phyloP scores from a whole-genome alignment of 106 monocot species.

The Dioscorea alata region DNA sequence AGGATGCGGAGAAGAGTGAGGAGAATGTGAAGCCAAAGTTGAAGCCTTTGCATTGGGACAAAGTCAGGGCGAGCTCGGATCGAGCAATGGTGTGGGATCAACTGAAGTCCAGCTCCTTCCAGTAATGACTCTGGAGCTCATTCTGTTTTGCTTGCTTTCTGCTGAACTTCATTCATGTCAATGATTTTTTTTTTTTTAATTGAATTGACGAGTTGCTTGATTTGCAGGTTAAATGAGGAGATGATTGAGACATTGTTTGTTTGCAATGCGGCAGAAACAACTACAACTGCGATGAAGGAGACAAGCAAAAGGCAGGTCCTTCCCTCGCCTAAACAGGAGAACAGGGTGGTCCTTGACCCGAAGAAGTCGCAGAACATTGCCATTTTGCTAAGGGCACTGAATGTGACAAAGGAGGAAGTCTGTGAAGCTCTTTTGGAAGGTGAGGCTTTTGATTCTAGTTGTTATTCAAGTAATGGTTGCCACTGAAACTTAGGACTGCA shows the following conservation, averaged over 20 bases:
- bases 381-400: constrained; percentile 75
- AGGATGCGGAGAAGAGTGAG: constrained; percentile 17
- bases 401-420: constrained; percentile 94
- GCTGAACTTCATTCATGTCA: neutral
- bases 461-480: no score
- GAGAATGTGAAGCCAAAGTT: constrained; percentile 47
- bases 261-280: constrained; percentile 32
- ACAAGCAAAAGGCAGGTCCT: constrained; percentile 13
- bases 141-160: neutral
- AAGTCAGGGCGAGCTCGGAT: constrained; percentile 88
- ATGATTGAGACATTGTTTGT: constrained; percentile 95
- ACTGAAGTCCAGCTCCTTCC: constrained; percentile 87
- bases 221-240: constrained; percentile 82
- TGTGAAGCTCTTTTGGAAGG: constrained; percentile 90
- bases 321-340: constrained; percentile 37
- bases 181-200: neutral
- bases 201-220: neutral
- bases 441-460: neutral
- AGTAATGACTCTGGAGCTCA: constrained; percentile 31
- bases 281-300: constrained; percentile 11
- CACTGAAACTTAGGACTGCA: no score
- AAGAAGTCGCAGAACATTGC: constrained; percentile 95
- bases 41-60: constrained; percentile 98
- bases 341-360: constrained; percentile 66
- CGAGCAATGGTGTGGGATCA: constrained; percentile 94